Evolutionary conservation across 495 filamentous ascomycete species (phyloP).

Genomic region (Trypethelium eluteriae): DNA sequence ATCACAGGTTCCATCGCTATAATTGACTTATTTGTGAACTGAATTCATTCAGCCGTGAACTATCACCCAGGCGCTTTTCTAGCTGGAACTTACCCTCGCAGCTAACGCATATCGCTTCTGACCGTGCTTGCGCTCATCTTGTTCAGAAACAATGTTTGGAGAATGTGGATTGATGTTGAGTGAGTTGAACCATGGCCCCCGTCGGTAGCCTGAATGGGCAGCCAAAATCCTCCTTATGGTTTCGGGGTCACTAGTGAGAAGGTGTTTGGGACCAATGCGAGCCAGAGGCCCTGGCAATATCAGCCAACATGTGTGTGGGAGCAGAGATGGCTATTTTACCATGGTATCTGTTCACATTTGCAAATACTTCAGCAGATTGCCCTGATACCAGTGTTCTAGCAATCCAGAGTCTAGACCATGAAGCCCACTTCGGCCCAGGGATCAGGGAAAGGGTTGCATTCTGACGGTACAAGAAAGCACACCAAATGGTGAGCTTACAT

Average conservation of each 20-base stretch:
- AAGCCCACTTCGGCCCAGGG: conserved; percentile 14
- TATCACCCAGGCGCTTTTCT: no score
- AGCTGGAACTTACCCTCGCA: conserved; percentile 17
- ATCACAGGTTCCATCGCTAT: neutral
- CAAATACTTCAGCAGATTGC: neutral
- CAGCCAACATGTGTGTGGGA: neutral
- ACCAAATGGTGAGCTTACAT: neutral
- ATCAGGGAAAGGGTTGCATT: conserved; percentile 12
- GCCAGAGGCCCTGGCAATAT: conserved; percentile 34
- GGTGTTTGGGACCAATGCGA: conserved; percentile 39
- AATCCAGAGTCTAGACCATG: conserved; percentile 21
- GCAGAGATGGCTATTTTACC: conserved; percentile 1
- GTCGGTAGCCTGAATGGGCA: conserved; percentile 31
- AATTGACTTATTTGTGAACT: neutral
- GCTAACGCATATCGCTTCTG: conserved; percentile 19
- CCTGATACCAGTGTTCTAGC: conserved; percentile 7
- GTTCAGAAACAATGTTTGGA: conserved; percentile 24
- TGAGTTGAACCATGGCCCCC: conserved; percentile 27
- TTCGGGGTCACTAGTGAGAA: conserved; percentile 39
- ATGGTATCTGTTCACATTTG: conserved; percentile 11
- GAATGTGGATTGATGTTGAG: conserved; percentile 26
- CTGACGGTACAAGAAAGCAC: neutral
- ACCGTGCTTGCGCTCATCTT: conserved; percentile 21
- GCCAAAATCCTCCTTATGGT: conserved; percentile 31
- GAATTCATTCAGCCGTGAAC: no score